Conservation (phyloP, 2,329 filamentous ascomycete genomes). For the Chaetomium strumarium region DNA sequence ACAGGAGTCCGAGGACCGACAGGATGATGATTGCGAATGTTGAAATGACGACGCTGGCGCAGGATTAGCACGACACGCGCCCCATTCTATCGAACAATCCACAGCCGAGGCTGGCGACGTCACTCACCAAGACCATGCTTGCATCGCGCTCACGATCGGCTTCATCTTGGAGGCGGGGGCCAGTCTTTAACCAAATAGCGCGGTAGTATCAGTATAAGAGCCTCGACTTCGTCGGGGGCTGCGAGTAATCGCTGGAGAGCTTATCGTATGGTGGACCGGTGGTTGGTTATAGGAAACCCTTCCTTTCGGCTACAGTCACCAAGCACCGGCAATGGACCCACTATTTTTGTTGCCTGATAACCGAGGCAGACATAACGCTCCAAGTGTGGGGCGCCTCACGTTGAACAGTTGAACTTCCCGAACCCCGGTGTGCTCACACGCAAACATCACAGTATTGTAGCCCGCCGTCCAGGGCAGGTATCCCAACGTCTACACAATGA, state of each 20-base stretch:
- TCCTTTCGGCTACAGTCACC: neutral
- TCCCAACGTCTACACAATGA: too few species aligned
- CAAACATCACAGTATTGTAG: too few species aligned
- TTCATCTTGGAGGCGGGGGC: slow-evolving; percentile 59
- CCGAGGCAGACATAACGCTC: neutral
- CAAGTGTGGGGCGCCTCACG: too few species aligned
- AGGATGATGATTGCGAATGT: slow-evolving; percentile 61
- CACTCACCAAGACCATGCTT: slow-evolving; percentile 89
- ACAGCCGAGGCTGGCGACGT: neutral
- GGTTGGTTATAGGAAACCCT: neutral
- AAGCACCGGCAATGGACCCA: neutral
- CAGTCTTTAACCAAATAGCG: neutral
- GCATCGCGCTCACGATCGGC: slow-evolving; percentile 83
- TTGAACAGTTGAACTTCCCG: too few species aligned
- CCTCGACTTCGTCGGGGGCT: neutral
- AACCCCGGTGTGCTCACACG: too few species aligned
- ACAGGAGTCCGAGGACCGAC: slow-evolving; percentile 62
- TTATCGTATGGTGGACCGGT: neutral
- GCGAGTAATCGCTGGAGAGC: neutral
- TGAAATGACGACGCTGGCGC: slow-evolving; percentile 63
- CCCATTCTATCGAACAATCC: neutral
- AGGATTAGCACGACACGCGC: neutral
- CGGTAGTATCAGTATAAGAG: neutral
- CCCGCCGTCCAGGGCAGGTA: too few species aligned
- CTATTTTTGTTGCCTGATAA: neutral